These are phyloP conservation scores for Leishmania braziliensis DNA, from an alignment of 208 protist genomes.

Conservation along the genomic window DNA sequence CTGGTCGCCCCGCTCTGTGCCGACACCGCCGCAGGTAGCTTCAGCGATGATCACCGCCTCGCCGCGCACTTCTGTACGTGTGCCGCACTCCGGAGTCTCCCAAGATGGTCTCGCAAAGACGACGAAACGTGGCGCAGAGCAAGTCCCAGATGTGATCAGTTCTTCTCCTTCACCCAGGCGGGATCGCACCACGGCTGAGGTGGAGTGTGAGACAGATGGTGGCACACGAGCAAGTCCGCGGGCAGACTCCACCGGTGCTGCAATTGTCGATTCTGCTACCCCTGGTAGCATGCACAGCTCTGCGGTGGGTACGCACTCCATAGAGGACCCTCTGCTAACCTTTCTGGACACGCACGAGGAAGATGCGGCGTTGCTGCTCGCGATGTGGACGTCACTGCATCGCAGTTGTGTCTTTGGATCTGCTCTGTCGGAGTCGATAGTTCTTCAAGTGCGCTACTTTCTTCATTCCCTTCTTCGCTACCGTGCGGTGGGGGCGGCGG, in stretches of 20 bases:
- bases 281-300: neutral
- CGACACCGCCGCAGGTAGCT: neutral
- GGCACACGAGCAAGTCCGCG: neutral
- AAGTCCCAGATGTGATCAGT: neutral
- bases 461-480: conserved; percentile 72
- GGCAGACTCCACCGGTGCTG: neutral
- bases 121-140: neutral
- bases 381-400: conserved; percentile 81
- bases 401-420: conserved; percentile 80
- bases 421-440: conserved; percentile 67
- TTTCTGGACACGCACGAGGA: conserved; percentile 76
- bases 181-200: neutral
- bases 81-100: neutral
- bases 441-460: conserved; percentile 66
- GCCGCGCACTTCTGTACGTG: neutral
- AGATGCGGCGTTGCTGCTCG: conserved; percentile 71
- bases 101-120: neutral
- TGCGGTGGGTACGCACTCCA: neutral
- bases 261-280: neutral
- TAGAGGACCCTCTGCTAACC: conserved; percentile 50
- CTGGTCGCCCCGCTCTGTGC: neutral
- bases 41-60: neutral
- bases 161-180: neutral
- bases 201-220: neutral
- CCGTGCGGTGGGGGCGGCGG: conserved; percentile 62